Evolutionary conservation across 176 grass and related monocot species (phyloP).

Genomic region (Elaeis guineensis): DNA sequence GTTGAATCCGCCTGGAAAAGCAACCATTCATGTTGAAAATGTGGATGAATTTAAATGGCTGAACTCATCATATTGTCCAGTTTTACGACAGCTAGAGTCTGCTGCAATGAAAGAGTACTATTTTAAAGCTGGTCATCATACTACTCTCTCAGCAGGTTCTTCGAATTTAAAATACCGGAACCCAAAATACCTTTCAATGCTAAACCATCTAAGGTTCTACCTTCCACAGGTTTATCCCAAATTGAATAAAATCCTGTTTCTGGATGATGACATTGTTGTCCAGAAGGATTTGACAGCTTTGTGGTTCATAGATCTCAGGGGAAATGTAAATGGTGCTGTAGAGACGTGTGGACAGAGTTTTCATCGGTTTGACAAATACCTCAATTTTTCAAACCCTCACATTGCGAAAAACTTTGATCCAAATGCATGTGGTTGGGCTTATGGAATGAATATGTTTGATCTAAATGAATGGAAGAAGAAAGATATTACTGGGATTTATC

Average conservation of each 20-base stretch:
- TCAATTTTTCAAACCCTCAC: conserved; percentile 98
- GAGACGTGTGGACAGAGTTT: conserved; percentile 96
- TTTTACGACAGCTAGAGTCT: no score
- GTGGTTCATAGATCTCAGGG: conserved; percentile 94
- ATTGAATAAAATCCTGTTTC: conserved; percentile 89
- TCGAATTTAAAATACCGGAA: conserved; percentile 90
- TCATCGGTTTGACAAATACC: conserved; percentile 97
- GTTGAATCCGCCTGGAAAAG: no score
- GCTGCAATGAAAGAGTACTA: no score
- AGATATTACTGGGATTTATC: conserved; percentile 98
- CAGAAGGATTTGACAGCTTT: conserved; percentile 99
- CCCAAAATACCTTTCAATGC: conserved; percentile 96
- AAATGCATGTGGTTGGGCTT: conserved; percentile 97
- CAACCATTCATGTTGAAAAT: no score
- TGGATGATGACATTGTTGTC: conserved; percentile 99
- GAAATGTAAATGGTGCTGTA: conserved; percentile 91
- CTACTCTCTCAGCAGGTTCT: conserved; percentile 74
- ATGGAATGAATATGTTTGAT: conserved; percentile 99
- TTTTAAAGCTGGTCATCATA: conserved; percentile 36
- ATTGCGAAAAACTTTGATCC: conserved; percentile 95
- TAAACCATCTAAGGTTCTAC: conserved; percentile 96
- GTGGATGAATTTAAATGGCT: no score
- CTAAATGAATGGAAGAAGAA: conserved; percentile 90
- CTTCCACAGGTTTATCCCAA: conserved; percentile 95
- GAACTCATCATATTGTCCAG: no score